Evolutionary conservation across 1,139 yeast genomes (phyloP).

Genomic region (Geotrichum cucujoidarum): DNA sequence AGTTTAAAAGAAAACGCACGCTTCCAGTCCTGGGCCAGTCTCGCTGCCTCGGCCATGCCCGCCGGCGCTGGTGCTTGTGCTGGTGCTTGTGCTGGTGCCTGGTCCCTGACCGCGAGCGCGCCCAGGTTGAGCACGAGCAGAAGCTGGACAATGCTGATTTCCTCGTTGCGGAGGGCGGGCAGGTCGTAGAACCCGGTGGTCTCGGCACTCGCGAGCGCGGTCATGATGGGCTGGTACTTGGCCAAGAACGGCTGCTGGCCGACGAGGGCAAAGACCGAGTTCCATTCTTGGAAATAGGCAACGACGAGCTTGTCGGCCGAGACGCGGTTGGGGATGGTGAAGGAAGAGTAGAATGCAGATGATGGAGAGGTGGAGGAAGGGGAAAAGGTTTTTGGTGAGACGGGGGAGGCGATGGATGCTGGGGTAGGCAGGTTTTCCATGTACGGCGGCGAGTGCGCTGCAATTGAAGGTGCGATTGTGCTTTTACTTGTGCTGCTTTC

Average conservation of each 20-base stretch:
- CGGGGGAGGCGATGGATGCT: slow-evolving; percentile 10
- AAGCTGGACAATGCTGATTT: slow-evolving; percentile 41
- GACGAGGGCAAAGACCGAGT: slow-evolving; percentile 60
- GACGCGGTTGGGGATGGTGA: slow-evolving; percentile 32
- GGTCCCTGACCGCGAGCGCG: slow-evolving; percentile 25
- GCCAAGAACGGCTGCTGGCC: slow-evolving; percentile 60
- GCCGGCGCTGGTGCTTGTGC: too few relatives aligned
- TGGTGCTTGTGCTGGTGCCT: too few relatives aligned
- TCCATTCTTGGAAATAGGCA: slow-evolving; percentile 76
- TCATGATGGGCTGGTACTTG: slow-evolving; percentile 48
- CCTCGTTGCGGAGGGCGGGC: slow-evolving; percentile 17
- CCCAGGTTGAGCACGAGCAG: slow-evolving; percentile 43
- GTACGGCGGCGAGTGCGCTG: slow-evolving; percentile 18
- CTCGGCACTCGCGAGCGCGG: slow-evolving; percentile 17
- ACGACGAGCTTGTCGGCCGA: slow-evolving; percentile 35
- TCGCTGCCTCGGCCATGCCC: slow-evolving; percentile 33
- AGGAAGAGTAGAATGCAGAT: slow-evolving; percentile 5
- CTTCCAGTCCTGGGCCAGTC: slow-evolving; percentile 35
- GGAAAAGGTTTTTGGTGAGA: slow-evolving; percentile 1
- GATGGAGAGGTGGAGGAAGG: slow-evolving; percentile 7
- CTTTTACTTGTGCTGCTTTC: too few relatives aligned
- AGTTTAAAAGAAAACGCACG: slow-evolving; percentile 47
- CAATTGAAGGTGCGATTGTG: neutral
- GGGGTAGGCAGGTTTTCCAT: slow-evolving; percentile 15
- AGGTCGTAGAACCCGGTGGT: slow-evolving; percentile 17